Percentiles rank a stretch among this genome's conserved stretches.
Conservation (phyloP, 2,329 filamentous ascomycete species). For the Zymoseptoria tritici region DNA sequence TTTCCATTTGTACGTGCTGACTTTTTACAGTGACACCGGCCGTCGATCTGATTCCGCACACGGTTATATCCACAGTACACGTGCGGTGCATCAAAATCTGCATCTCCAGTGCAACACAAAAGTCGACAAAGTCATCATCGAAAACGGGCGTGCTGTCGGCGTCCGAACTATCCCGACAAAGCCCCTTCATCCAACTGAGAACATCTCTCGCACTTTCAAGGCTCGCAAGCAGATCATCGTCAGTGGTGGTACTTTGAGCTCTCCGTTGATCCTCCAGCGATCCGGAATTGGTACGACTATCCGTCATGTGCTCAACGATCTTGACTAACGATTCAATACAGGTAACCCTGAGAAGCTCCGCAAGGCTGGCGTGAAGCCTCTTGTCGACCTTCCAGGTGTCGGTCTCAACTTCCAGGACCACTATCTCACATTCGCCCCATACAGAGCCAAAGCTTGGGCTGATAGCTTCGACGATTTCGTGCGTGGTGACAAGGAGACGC, state of each 20-base stretch:
- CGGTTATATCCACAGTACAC: conserved; percentile 69
- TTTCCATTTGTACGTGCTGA: conserved; percentile 2
- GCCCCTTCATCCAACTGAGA: conserved; percentile 51
- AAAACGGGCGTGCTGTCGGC: conserved; percentile 63
- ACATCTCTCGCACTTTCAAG: conserved; percentile 51
- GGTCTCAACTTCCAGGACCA: conserved; percentile 72
- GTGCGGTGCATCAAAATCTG: conserved; percentile 61
- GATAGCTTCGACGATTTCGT: conserved; percentile 78
- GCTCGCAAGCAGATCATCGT: conserved; percentile 70
- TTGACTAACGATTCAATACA: conserved; percentile 1
- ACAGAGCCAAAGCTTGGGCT: conserved; percentile 64
- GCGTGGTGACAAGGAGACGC: conserved; percentile 63
- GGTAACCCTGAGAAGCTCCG: conserved; percentile 64
- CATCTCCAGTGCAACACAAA: conserved; percentile 70
- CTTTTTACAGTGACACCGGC: conserved; percentile 45
- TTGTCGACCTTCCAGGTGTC: conserved; percentile 65
- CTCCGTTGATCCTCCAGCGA: conserved; percentile 66
- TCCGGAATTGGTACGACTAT: conserved; percentile 53
- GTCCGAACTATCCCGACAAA: conserved; percentile 66
- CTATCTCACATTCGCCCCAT: conserved; percentile 64
- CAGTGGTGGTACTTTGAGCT: conserved; percentile 64
- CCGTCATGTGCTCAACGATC: neutral
- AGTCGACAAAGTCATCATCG: conserved; percentile 67
- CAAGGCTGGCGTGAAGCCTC: conserved; percentile 58
- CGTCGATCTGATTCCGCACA: conserved; percentile 71